These are phyloP conservation scores for Termitomyces sp. DNA, from an alignment of 768 basidiomycete genomes.

Conservation along the genomic window DNA sequence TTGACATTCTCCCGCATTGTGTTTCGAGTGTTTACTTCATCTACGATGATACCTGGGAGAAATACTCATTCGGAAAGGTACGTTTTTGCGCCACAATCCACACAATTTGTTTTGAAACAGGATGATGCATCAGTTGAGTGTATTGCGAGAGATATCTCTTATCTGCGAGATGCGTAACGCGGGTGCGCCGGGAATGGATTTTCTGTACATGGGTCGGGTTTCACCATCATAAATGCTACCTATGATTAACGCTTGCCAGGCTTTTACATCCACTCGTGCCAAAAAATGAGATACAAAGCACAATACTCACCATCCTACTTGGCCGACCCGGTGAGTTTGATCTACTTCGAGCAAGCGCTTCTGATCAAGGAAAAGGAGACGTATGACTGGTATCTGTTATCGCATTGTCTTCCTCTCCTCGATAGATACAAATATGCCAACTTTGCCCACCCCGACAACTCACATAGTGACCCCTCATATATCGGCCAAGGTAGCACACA, in stretches of 20 bases:
- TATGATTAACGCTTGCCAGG: constrained; percentile 40
- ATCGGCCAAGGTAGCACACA: constrained; percentile 11
- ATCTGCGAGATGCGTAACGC: constrained; percentile 69
- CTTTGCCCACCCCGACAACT: constrained; percentile 62
- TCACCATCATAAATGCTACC: not conserved
- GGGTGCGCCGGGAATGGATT: constrained; percentile 57
- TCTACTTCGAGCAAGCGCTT: not conserved
- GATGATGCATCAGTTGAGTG: constrained; percentile 61
- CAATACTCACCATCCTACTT: constrained; percentile 88
- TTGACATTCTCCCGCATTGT: constrained; percentile 86
- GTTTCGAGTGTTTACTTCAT: constrained; percentile 87
- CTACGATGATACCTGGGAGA: constrained; percentile 69
- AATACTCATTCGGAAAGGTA: constrained; percentile 76
- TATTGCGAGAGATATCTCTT: constrained; percentile 73
- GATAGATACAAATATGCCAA: constrained; percentile 63
- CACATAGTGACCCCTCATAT: constrained; percentile 28
- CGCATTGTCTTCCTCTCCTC: constrained; percentile 52
- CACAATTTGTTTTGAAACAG: not conserved
- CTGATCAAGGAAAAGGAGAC: constrained; percentile 48
- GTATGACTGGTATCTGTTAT: constrained; percentile 70
- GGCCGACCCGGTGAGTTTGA: constrained; percentile 68
- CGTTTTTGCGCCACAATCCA: not conserved
- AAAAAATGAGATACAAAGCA: constrained; percentile 95
- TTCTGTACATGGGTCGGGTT: constrained; percentile 78
- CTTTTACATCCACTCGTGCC: constrained; percentile 88